Percentiles rank a stretch among this genome's conserved stretches.
Evolutionary conservation across 441 rosid genomes (phyloP).

Genomic region (Cnidoscolus chayamansa): DNA sequence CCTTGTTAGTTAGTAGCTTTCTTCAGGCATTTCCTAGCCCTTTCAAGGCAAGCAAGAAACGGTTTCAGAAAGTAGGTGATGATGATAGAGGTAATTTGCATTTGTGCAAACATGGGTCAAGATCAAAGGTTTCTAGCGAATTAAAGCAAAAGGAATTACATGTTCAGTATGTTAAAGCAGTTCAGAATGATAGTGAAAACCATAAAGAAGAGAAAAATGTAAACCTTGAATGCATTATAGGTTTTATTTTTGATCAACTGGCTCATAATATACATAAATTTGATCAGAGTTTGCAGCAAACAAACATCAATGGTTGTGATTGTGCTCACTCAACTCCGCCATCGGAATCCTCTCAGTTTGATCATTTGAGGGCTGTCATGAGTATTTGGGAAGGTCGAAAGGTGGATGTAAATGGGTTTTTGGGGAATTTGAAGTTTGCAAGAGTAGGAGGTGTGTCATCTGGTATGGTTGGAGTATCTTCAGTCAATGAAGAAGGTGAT

Average conservation of each 20-base stretch:
- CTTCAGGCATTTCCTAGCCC: conserved; percentile 67
- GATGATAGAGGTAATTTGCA: conserved; percentile 36
- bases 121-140: conserved; percentile 32
- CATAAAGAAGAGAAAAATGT: conserved; percentile 41
- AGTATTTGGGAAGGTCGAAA: conserved; percentile 76
- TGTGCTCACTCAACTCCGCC: conserved; percentile 24
- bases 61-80: conserved; percentile 40
- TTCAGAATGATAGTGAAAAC: conserved; percentile 22
- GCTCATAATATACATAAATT: conserved; percentile 65
- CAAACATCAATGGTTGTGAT: conserved; percentile 28
- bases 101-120: conserved; percentile 28
- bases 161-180: conserved; percentile 20
- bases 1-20: conserved; percentile 67
- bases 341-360: conserved; percentile 32
- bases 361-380: conserved; percentile 42
- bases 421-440: conserved; percentile 80
- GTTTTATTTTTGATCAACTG: conserved; percentile 60
- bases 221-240: conserved; percentile 55
- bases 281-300: conserved; percentile 48
- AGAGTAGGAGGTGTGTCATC: conserved; percentile 86
- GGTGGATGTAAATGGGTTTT: conserved; percentile 65
- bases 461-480: conserved; percentile 61
- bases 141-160: conserved; percentile 31
- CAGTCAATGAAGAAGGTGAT: conserved; percentile 56
- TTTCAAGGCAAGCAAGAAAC: conserved; percentile 52